phyloP scores from a whole-genome alignment of 1,284 basidiomycete genomes.

The Hemileccinum hortonii region DNA sequence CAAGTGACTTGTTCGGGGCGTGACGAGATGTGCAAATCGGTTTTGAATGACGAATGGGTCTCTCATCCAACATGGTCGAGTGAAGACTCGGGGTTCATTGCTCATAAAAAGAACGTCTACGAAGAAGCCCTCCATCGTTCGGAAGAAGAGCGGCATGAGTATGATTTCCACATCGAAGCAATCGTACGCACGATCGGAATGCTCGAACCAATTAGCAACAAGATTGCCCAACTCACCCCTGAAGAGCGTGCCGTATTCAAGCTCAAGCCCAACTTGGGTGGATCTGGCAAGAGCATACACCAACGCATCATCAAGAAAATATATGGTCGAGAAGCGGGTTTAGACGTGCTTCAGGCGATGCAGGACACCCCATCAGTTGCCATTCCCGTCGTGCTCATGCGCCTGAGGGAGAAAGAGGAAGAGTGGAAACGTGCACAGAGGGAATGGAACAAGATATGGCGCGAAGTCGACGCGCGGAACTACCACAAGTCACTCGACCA shows the following conservation, averaged over 20 bases:
- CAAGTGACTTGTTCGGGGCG: constrained; percentile 90
- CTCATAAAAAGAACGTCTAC: constrained; percentile 93
- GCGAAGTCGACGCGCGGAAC: constrained; percentile 93
- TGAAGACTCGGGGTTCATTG: constrained; percentile 88
- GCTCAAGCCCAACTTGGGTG: constrained; percentile 88
- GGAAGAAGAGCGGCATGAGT: constrained; percentile 98
- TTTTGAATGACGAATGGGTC: constrained; percentile 96
- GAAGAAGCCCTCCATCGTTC: constrained; percentile 97
- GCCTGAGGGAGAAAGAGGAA: constrained; percentile 95
- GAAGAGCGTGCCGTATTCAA: constrained; percentile 87
- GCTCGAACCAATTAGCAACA: constrained; percentile 90
- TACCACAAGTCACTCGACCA: constrained; percentile 93
- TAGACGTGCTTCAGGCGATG: constrained; percentile 88
- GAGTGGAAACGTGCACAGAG: constrained; percentile 99
- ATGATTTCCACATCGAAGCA: constrained; percentile 99
- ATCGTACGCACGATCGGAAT: constrained; percentile 89
- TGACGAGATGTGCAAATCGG: constrained; percentile 95
- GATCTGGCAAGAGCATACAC: constrained; percentile 89
- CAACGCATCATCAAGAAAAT: constrained; percentile 97
- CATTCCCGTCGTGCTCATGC: constrained; percentile 88
- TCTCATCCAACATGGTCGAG: constrained; percentile 95
- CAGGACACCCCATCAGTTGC: constrained; percentile 93
- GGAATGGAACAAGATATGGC: constrained; percentile 99
- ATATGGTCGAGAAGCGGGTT: constrained; percentile 85
- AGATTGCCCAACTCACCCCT: constrained; percentile 77